Base-by-base conservation (phyloP, 306 rosid genomes). In the Carpinus viminea region DNA sequence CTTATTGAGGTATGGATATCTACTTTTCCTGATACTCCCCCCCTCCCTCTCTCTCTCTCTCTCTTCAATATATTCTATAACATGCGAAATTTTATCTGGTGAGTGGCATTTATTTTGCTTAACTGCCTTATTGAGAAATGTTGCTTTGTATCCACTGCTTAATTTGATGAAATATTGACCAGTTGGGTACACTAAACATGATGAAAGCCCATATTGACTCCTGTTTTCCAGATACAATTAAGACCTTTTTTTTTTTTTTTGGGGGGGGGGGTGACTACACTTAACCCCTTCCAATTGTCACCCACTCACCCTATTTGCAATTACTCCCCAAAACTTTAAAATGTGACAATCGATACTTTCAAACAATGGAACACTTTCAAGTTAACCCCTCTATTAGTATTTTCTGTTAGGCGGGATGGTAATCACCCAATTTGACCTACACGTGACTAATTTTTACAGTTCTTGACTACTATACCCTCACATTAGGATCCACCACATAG, bases 1-100 rank as follows among this genome's bases (percentile, higher is more conserved):
- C 98, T 95, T 83, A 87, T 85, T 81, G 98, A 95, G 98, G 98
- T 95, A 87, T 60, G 81, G 26, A 57, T 31, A 73, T 72, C 18
- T 43, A 15, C 66, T n/a, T 26, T 72, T 71, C 74, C 50, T 62
- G 6, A 31, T 24, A 72, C 65, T 70, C 17, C 66, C 77, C 60
- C 43, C 2, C 75, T 11, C 11, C 52, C 74, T 38, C 50, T 2
- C 68, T 31, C 34, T 31, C 34, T 31, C 34, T 31, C 34, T 31
- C 34, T 31, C 34, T 31, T 31, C 34, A 31, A 31, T 31, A 60
- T 55, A 21, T 68, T 72, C 71, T 76, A 59, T 12, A 50, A 5
- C 7, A 28, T 20, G 36, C 41, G 17, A 41, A 79, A 21, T 2
- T 3, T 34, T 16, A 34, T 64, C 70, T 64, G 20, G 43, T 34